Evolutionary conservation across 2,329 filamentous ascomycete species (phyloP).

Genomic region (Dactylonectria macrodidyma): DNA sequence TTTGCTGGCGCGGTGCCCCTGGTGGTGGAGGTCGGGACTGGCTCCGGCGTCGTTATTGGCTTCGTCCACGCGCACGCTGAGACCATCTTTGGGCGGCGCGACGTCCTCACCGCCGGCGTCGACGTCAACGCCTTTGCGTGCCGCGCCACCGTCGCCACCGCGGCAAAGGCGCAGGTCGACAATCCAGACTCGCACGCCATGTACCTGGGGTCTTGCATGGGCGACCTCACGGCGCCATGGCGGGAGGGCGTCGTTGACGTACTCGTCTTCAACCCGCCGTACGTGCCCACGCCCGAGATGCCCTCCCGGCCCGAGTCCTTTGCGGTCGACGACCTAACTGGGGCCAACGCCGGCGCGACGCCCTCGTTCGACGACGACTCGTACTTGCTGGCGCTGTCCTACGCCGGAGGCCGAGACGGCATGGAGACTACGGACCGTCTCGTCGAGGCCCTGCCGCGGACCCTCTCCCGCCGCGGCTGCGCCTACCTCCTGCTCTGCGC

Average conservation of each 20-base stretch:
- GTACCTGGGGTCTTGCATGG: slow-evolving; percentile 78
- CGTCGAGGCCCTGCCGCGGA: slow-evolving; percentile 75
- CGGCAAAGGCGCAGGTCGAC: slow-evolving; percentile 61
- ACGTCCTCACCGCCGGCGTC: slow-evolving; percentile 81
- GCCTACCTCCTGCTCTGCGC: slow-evolving; percentile 93
- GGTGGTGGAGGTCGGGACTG: slow-evolving; percentile 88
- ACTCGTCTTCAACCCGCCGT: slow-evolving; percentile 96
- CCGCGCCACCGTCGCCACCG: slow-evolving; percentile 79
- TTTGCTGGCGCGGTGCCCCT: slow-evolving; percentile 73
- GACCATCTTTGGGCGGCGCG: slow-evolving; percentile 78
- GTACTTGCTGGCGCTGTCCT: slow-evolving; percentile 86
- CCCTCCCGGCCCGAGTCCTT: slow-evolving; percentile 66
- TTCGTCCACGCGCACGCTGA: slow-evolving; percentile 85
- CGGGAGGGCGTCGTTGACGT: slow-evolving; percentile 77
- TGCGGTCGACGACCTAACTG: slow-evolving; percentile 41
- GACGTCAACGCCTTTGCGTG: slow-evolving; percentile 93
- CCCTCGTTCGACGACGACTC: slow-evolving; percentile 83
- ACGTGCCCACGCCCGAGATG: slow-evolving; percentile 87
- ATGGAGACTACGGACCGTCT: slow-evolving; percentile 94
- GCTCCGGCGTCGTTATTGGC: slow-evolving; percentile 93
- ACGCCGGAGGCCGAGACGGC: slow-evolving; percentile 89
- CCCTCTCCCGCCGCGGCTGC: slow-evolving; percentile 78
- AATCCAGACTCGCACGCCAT: slow-evolving; percentile 57
- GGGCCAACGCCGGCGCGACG: slow-evolving; percentile 43
- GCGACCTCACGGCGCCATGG: slow-evolving; percentile 78